These are phyloP conservation scores for Drosera spatulata DNA, from an alignment of 179 eudicot species.

Conservation along the genomic window DNA sequence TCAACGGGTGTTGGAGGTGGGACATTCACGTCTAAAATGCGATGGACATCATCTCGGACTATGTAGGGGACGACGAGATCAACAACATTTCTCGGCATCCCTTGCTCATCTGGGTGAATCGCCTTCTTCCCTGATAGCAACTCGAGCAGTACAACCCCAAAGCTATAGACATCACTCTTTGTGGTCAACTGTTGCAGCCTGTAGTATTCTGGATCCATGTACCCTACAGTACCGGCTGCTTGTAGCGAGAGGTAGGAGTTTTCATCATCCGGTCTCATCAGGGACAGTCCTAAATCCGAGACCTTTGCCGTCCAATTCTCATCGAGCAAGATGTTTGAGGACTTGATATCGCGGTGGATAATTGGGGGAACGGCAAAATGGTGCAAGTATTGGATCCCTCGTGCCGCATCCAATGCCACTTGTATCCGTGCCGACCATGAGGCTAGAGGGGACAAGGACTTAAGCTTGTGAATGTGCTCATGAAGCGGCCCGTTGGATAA, in stretches of 20 bases:
- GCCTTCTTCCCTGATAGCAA: slow-evolving; percentile 48
- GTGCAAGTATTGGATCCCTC: slow-evolving; percentile 87
- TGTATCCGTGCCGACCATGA: slow-evolving; percentile 60
- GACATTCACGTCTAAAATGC: slow-evolving; percentile 45
- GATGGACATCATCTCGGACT: slow-evolving; percentile 46
- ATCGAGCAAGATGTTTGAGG: slow-evolving; percentile 52
- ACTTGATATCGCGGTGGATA: slow-evolving; percentile 86
- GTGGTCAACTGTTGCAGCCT: slow-evolving; percentile 50
- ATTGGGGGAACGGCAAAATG: slow-evolving; percentile 59
- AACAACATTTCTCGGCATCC: slow-evolving; percentile 64
- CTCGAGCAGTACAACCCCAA: slow-evolving; percentile 33
- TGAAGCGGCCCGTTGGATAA: slow-evolving; percentile 58
- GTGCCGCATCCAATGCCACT: slow-evolving; percentile 70
- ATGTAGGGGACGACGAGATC: slow-evolving; percentile 58
- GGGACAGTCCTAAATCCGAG: slow-evolving; percentile 78
- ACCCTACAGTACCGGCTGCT: slow-evolving; percentile 85
- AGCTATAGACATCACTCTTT: slow-evolving; percentile 78
- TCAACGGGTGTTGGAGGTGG: slow-evolving; percentile 75
- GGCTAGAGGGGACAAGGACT: slow-evolving; percentile 27
- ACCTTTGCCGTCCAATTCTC: slow-evolving; percentile 40
- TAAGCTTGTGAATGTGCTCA: slow-evolving; percentile 58
- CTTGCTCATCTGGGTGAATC: slow-evolving; percentile 64
- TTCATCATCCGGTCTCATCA: slow-evolving; percentile 50
- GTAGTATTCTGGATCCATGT: slow-evolving; percentile 85
- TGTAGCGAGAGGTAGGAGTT: slow-evolving; percentile 44